These are phyloP conservation scores for Pouteria glomerata DNA, from an alignment of 148 eudicot species.

Conservation along the genomic window DNA sequence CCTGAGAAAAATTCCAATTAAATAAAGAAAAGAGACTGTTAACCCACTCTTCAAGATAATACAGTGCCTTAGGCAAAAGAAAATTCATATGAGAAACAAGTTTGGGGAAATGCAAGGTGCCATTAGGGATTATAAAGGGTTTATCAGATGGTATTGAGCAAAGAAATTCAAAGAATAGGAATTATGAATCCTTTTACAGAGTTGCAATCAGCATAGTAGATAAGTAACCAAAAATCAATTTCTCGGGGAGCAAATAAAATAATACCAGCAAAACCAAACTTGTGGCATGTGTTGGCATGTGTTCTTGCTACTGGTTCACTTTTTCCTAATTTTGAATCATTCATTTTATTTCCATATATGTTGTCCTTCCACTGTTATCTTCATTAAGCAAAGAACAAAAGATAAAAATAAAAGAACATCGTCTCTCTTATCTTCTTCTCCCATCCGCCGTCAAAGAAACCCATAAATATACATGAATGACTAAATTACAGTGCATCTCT, in stretches of 20 bases:
- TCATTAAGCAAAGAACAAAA: neutral
- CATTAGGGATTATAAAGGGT: neutral
- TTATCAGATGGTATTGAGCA: neutral
- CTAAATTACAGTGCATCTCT: too few relatives aligned
- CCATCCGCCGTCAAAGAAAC: too few relatives aligned
- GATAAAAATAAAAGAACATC: neutral
- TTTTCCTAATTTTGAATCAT: neutral
- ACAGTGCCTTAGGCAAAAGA: neutral
- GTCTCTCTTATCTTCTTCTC: too few relatives aligned
- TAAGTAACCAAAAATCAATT: neutral
- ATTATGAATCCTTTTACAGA: neutral
- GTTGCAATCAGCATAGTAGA: neutral
- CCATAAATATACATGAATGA: too few relatives aligned
- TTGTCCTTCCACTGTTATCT: neutral
- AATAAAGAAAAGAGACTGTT: neutral
- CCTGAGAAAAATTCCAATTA: slow-evolving; percentile 20
- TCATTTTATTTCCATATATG: neutral
- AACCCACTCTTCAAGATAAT: neutral
- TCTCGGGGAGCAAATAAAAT: too few relatives aligned
- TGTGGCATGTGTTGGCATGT: too few relatives aligned
- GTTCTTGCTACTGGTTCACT: neutral
- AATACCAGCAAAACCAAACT: too few relatives aligned
- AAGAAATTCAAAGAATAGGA: neutral
- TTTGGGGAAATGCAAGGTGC: slow-evolving; percentile 1
- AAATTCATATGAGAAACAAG: neutral